Evolutionary conservation across 441 rosid genomes (phyloP), one percentile per base, ranked within the genome.

Genomic region (Populus tomentosa): DNA sequence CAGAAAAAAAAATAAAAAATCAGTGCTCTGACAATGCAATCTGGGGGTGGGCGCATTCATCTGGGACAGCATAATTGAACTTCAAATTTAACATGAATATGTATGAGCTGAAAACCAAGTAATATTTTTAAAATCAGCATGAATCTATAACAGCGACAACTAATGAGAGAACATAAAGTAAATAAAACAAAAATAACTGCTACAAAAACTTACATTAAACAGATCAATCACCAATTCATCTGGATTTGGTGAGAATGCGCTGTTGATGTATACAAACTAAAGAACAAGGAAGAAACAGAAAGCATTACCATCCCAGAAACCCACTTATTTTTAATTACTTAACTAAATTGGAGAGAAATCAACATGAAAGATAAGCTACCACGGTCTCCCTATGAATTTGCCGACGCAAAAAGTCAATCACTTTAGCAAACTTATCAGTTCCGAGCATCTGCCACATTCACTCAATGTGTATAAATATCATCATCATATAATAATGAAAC

Each of bases 181-280:
- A 1, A 14, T 11, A 42, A 16, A 32, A 67, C 35, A 62, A 64
- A 63, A 70, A 36, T 21, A 32, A 72, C 14, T 32, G 14, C 26
- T 16, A 65, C 28, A 36, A 67, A 67, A 71, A 81, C 89, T 89
- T 87, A 89, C 97, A 78, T 88, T 89, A 70, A 92, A 87, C 6
- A 94, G 89, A 86, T 94, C 97, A 66, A 85, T 89, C 70, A 91
- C 91, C 74, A 87, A 86, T 88, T 94, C 95, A 87, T 95, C 98
- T 28, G 94, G 94, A 78, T 92, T 95, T 33, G 94, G 99, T 1
- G 97, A 92, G 89, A 95, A 95, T 4, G 97, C 92, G 66, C 97
- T 91, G 84, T 94, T 94, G 88, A 94, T 89, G 77, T 91, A 94
- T 6, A 95, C 98, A 84, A 95, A 92, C 98, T 93, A 32, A 21